Evolutionary conservation across 1,284 basidiomycete genomes (phyloP), one percentile per base, ranked within the genome.

Genomic region (Boletellus deceptivus): DNA sequence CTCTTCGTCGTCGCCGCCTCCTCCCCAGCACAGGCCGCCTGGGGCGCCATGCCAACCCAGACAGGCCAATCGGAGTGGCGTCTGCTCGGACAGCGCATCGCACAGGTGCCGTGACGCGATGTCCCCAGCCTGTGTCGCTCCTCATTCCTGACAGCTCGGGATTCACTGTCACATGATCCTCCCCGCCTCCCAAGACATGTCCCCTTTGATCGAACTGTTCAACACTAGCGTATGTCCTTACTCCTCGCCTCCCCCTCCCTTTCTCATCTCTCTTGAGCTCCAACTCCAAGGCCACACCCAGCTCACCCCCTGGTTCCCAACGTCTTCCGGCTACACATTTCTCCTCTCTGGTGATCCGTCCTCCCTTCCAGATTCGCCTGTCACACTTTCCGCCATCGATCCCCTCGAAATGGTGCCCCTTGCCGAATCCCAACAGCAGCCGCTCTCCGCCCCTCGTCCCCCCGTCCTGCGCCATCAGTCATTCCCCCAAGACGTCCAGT

Each of bases 91-190:
- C 68, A 75, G 46, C 73, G 71, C 53, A 62, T 83, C 43, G 69
- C 70, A 43, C 74, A 79, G 72, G 82, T 83, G 65, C 54, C 55
- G 29, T 59, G 24, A 36, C 49, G 48, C 25, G 48, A 50, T 49
- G 49, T 37, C 37, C 48, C 37, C 24, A 25, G 24, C 24, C 7
- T 6, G 7, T 25, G 24, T 25, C 24, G 24, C 7, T 25, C 24
- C 4, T 7, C 24, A 25, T 25, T 25, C 20, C 24, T 25, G 24
- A 25, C 24, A 86, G 83, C 72, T 74, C 49, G 67, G 76, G 41
- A 78, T 84, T 42, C 75, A 78, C 50, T 77, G 79, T 54, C 83
- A 85, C 64, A 72, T 86, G 70, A 75, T 84, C 48, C 67, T 82
- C 50, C 73, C 70, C 45, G 58, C 76, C 43, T 70, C 69, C 51